Percentiles rank a stretch among this genome's conserved stretches.
These are phyloP conservation scores for Pyrenochaeta sp. DNA, from an alignment of 2,329 filamentous ascomycete species.

Conservation along the genomic window DNA sequence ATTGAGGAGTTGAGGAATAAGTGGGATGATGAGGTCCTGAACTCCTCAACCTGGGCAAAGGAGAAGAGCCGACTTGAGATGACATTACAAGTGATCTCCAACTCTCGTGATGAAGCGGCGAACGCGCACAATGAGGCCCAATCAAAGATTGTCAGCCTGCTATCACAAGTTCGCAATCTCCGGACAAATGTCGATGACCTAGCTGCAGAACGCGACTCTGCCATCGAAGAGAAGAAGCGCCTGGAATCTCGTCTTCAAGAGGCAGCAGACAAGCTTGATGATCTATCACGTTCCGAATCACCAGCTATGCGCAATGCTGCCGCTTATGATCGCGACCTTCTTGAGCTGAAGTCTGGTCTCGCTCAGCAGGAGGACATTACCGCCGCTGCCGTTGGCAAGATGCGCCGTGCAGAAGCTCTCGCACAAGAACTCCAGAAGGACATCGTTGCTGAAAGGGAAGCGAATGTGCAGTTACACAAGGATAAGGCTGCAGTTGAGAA, in stretches of 20 bases:
- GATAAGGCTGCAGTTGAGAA: conserved; percentile 92
- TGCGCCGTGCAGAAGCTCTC: conserved; percentile 90
- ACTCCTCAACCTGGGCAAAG: conserved; percentile 98
- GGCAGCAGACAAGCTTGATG: conserved; percentile 86
- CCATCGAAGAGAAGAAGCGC: conserved; percentile 88
- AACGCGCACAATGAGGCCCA: conserved; percentile 95
- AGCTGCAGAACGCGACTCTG: conserved; percentile 81
- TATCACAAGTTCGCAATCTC: conserved; percentile 87
- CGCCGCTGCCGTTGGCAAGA: conserved; percentile 92
- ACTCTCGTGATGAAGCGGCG: conserved; percentile 92
- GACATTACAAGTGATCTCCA: conserved; percentile 85
- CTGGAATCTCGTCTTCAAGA: conserved; percentile 86
- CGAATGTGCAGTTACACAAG: conserved; percentile 81
- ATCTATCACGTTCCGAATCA: conserved; percentile 83
- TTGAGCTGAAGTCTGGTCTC: conserved; percentile 86
- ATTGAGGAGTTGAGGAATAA: conserved; percentile 93
- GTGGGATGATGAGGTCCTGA: conserved; percentile 98
- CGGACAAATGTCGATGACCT: conserved; percentile 87
- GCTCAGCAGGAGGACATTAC: conserved; percentile 95
- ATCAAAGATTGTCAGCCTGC: conserved; percentile 85
- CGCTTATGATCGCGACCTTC: conserved; percentile 83
- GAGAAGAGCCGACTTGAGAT: conserved; percentile 93
- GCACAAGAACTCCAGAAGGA: conserved; percentile 92
- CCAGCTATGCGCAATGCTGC: conserved; percentile 91
- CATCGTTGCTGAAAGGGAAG: conserved; percentile 84